These are phyloP conservation scores for Themeda triandra DNA, from an alignment of 176 grass and related monocot species.

Conservation along the genomic window DNA sequence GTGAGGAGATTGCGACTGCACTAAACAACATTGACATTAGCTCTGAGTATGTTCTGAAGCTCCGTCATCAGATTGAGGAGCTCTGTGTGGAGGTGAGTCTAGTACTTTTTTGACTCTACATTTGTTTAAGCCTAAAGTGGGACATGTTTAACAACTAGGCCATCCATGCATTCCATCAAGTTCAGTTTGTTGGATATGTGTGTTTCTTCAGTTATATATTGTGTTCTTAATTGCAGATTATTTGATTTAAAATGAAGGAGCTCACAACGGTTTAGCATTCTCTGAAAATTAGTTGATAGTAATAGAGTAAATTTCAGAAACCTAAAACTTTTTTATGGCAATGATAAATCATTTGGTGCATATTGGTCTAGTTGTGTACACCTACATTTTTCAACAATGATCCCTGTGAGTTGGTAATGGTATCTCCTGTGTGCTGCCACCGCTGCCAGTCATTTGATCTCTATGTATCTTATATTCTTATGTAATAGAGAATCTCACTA, in stretches of 20 bases:
- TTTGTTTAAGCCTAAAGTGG: constrained; percentile 9
- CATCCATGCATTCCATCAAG: not conserved
- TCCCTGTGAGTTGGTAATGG: not conserved
- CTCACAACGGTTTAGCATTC: not conserved
- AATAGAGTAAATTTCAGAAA: not conserved
- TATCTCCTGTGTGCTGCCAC: not conserved
- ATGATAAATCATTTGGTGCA: not conserved
- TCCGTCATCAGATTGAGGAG: constrained; percentile 88
- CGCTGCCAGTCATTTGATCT: not conserved
- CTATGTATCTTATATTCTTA: not conserved
- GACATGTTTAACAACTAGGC: not conserved
- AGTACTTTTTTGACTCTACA: not conserved
- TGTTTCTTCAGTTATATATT: not conserved
- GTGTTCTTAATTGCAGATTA: not conserved
- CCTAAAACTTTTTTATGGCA: not conserved
- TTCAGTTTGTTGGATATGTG: not conserved
- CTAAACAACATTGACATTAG: constrained; percentile 95
- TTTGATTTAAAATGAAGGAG: not conserved
- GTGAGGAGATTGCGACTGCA: constrained; percentile 79
- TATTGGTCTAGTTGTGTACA: not conserved
- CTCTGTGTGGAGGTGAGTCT: constrained; percentile 58
- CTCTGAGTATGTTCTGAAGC: constrained; percentile 88
- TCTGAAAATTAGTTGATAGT: constrained; percentile 7
- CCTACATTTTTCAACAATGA: not conserved
- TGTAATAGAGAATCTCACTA: not conserved